Evolutionary conservation across 2,329 filamentous ascomycete genomes (phyloP).

Genomic region (Claviceps arundinis): DNA sequence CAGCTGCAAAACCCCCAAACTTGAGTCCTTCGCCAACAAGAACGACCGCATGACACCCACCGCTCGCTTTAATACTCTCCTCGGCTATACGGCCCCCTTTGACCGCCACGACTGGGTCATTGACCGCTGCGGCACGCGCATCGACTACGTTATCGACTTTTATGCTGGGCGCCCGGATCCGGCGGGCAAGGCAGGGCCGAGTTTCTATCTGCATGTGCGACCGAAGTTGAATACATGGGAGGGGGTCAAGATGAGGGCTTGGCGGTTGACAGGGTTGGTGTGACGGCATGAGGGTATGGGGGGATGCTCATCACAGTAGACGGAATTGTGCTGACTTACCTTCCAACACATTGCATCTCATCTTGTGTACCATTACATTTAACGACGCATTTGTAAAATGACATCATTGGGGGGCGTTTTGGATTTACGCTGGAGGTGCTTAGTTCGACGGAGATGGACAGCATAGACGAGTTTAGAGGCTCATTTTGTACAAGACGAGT

Average conservation of each 20-base stretch:
- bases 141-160: slow-evolving; percentile 98
- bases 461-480: not conserved
- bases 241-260: slow-evolving; percentile 51
- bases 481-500: not conserved
- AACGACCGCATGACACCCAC: slow-evolving; percentile 60
- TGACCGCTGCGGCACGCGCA: slow-evolving; percentile 69
- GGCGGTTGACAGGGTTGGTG: slow-evolving; percentile 35
- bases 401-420: no score
- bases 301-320: not conserved
- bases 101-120: slow-evolving; percentile 97
- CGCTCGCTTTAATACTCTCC: slow-evolving; percentile 65
- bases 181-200: slow-evolving; percentile 27
- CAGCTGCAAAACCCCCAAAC: slow-evolving; percentile 58
- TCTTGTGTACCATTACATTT: no score
- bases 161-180: slow-evolving; percentile 56
- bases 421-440: no score
- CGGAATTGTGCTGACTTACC: no score
- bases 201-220: slow-evolving; percentile 55
- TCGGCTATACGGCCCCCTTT: slow-evolving; percentile 87
- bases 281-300: slow-evolving; percentile 15
- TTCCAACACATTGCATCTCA: no score
- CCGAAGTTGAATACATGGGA: slow-evolving; percentile 58
- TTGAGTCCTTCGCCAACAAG: slow-evolving; percentile 73
- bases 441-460: no score
- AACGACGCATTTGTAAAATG: no score